Conservation (phyloP, 805 yeast genomes). For the Cyberlindnera mycetangii region DNA sequence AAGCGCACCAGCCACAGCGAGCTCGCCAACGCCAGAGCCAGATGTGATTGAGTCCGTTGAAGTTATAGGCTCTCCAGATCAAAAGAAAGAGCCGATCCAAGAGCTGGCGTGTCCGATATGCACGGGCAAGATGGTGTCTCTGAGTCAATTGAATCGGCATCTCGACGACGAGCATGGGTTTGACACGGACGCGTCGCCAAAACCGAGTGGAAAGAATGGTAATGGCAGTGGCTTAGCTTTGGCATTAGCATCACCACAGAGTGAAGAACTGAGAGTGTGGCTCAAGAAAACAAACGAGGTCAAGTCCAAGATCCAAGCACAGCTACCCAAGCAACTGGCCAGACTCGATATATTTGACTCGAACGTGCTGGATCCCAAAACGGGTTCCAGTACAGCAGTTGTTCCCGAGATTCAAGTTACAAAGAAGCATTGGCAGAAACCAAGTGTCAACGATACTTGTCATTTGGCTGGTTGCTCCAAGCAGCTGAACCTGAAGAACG, state of each 20-base stretch:
- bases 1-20: not conserved
- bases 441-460: conserved; percentile 43
- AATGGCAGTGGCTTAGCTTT: too few relatives aligned
- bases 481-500: conserved; percentile 47
- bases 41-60: conserved; percentile 18
- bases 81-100: not conserved
- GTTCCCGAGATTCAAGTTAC: conserved; percentile 36
- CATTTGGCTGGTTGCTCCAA: conserved; percentile 39
- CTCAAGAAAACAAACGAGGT: conserved; percentile 37
- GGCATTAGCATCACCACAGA: conserved; percentile 13
- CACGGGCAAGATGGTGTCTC: conserved; percentile 49
- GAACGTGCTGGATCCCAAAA: conserved; percentile 15
- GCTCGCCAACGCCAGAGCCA: conserved; percentile 4
- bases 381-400: conserved; percentile 7
- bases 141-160: conserved; percentile 61
- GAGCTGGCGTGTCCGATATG: conserved; percentile 65
- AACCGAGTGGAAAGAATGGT: too few relatives aligned
- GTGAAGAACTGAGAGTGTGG: conserved; percentile 43
- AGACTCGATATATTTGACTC: conserved; percentile 50
- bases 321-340: conserved; percentile 36
- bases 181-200: conserved; percentile 11
- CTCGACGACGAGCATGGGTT: conserved; percentile 64
- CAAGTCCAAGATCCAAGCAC: conserved; percentile 35
- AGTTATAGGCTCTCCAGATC: conserved; percentile 2
- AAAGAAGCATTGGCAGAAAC: conserved; percentile 57